A percentile compares a stretch with the other conserved stretches of the same genome.
phyloP scores from a whole-genome alignment of 164 flowering plant genomes.

The Vitis amurensis region DNA sequence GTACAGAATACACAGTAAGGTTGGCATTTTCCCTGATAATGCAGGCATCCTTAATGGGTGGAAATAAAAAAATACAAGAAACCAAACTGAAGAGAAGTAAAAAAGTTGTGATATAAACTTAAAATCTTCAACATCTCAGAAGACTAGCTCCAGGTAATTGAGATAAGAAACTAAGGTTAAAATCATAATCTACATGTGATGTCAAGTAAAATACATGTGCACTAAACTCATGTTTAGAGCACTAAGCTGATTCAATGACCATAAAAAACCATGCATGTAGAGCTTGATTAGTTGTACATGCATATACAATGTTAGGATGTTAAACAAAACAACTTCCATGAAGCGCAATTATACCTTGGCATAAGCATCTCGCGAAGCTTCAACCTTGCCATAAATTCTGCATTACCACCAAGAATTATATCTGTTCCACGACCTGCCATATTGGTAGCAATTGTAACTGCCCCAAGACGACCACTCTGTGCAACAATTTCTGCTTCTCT shows the following conservation, averaged over 20 bases:
- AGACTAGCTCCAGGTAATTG: not conserved
- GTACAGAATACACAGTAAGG: not conserved
- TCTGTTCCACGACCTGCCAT: conserved; percentile 99
- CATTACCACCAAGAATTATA: conserved; percentile 98
- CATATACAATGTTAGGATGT: not conserved
- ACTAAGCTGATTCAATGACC: not conserved
- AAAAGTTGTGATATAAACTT: not conserved
- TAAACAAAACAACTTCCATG: not conserved
- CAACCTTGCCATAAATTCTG: conserved; percentile 95
- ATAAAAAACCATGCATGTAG: not conserved
- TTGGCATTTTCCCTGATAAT: not conserved
- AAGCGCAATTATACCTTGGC: conserved; percentile 73
- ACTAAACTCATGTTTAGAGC: not conserved
- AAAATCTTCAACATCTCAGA: not conserved
- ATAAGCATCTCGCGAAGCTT: conserved; percentile 95
- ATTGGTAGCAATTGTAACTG: conserved; percentile 97
- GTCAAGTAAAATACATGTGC: not conserved
- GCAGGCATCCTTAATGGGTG: not conserved
- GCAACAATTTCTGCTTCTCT: conserved; percentile 99
- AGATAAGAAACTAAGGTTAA: not conserved
- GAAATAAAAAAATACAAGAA: not conserved
- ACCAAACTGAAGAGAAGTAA: not conserved
- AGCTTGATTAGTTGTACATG: not conserved
- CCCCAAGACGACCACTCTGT: conserved; percentile 96
- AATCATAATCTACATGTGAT: not conserved